Conservation (phyloP, 2,329 filamentous ascomycete species). For the Xylaria sp. region DNA sequence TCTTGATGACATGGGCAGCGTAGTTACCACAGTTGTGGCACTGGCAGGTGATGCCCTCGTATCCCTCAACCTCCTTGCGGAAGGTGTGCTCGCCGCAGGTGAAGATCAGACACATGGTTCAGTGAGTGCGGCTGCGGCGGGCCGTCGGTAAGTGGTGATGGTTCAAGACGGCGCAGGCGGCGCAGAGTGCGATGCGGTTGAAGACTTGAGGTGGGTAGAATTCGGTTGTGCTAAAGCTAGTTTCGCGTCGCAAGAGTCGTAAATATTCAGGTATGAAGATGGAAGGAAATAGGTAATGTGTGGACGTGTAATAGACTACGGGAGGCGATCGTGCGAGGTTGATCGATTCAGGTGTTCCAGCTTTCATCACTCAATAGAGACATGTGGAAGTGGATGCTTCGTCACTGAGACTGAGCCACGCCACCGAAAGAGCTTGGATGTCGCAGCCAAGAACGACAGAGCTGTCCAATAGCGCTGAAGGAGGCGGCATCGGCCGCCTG, state of each 20-base stretch:
- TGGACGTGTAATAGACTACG: background rate
- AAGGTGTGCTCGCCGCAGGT: slow-evolving; percentile 72
- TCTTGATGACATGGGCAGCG: slow-evolving; percentile 69
- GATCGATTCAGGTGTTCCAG: slow-evolving; percentile 10
- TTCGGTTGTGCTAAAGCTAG: background rate
- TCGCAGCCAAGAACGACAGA: background rate
- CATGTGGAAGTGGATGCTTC: slow-evolving; percentile 17
- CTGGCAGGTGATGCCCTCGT: slow-evolving; percentile 70
- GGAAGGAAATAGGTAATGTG: slow-evolving; percentile 1
- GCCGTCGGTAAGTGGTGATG: slow-evolving; percentile 9
- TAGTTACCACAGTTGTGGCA: slow-evolving; percentile 76
- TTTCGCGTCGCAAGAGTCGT: slow-evolving; percentile 8
- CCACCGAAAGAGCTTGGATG: background rate
- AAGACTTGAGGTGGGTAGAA: background rate
- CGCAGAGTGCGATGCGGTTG: background rate
- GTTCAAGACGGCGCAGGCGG: background rate
- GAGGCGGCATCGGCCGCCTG: background rate
- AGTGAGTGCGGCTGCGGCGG: slow-evolving; percentile 17
- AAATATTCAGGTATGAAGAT: slow-evolving; percentile 2
- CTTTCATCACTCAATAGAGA: slow-evolving; percentile 11
- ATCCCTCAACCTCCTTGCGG: slow-evolving; percentile 68
- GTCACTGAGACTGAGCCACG: slow-evolving; percentile 20
- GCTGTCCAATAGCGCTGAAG: background rate
- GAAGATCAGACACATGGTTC: slow-evolving; percentile 70
- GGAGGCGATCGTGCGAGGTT: slow-evolving; percentile 13